A percentile compares a stretch with the other conserved stretches of the same genome.
Evolutionary conservation across 2,329 filamentous ascomycete genomes (phyloP).

Genomic region (Sporothrix variecibatus): DNA sequence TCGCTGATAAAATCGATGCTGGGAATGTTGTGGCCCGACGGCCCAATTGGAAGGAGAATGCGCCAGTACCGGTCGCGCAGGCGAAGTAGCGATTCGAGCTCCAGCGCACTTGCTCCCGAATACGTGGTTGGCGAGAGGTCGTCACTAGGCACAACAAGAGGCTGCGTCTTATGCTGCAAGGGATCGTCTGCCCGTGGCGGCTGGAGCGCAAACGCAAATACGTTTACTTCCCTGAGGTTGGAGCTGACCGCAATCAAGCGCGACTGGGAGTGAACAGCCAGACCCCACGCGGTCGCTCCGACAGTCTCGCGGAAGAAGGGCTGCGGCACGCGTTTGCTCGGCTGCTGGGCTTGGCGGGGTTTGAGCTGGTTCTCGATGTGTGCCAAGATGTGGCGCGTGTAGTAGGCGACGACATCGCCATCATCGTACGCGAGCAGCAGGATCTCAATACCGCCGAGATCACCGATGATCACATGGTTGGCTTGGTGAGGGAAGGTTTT

Average conservation of each 20-base stretch:
- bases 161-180: slow-evolving; percentile 30
- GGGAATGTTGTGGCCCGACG: slow-evolving; percentile 51
- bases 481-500: slow-evolving; percentile 57
- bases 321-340: not conserved
- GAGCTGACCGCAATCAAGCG: slow-evolving; percentile 83
- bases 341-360: not conserved
- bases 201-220: slow-evolving; percentile 52
- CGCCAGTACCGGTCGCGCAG: slow-evolving; percentile 52
- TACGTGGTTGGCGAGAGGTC: slow-evolving; percentile 33
- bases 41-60: slow-evolving; percentile 49
- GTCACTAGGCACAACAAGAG: not conserved
- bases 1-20: slow-evolving; percentile 55
- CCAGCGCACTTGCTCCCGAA: slow-evolving; percentile 28
- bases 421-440: slow-evolving; percentile 70
- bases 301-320: slow-evolving; percentile 77
- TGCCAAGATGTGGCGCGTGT: slow-evolving; percentile 56
- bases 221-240: slow-evolving; percentile 62
- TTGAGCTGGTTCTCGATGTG: slow-evolving; percentile 41
- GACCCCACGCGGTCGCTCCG: slow-evolving; percentile 79
- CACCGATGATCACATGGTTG: slow-evolving; percentile 69
- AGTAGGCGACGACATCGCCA: slow-evolving; percentile 72
- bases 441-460: slow-evolving; percentile 70
- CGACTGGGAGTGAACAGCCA: slow-evolving; percentile 78
- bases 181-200: slow-evolving; percentile 18
- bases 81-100: slow-evolving; percentile 42